Evolutionary conservation across 2,329 filamentous ascomycete genomes (phyloP), one percentile per base, ranked within the genome.

Genomic region (Westerdykella ornata): DNA sequence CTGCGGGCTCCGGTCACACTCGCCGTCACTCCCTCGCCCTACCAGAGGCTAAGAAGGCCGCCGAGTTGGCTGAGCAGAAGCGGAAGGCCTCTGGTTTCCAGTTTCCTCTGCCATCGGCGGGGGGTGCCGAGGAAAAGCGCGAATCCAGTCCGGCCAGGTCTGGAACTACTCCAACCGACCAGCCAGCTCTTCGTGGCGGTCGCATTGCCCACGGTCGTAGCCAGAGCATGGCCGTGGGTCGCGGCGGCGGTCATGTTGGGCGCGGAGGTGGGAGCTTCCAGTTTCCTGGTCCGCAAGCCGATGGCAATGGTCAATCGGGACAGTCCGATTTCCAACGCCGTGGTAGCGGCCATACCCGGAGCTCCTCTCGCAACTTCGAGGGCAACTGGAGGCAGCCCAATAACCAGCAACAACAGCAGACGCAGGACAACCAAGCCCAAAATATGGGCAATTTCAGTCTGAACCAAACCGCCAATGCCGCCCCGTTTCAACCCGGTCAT

Each of bases 21-120:
- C 82, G 92, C 62, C 84, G 92, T 68, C 92, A 98, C 70, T 98
- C 92, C 15, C 75, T 98, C 50, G 92, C 89, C 49, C 74, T 98
- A 50, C 87, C 89, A 29, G 92, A 98, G 68, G 92, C 92, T 37
- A 97, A 95, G 72, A 97, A 96, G 72, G 92, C 92, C 36, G 92
- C 92, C 43, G 92, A 98, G 67, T 71, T 95, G 49, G 92, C 92
- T 37, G 92, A 98, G 70, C 90, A 95, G 74, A 96, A 96, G 72
- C 79, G 89, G 67, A 94, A 90, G 41, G 88, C 89, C 47, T 88
- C 86, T 49, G 88, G 82, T 43, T 98, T 97, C 69, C 89, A 95
- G 64, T 98, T 98, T 65, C 90, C 92, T 13, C 80, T 83, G 39
- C 85, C 88, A 37, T 78, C 78, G 36, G 76, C 82, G 48, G 73